Conservation (phyloP, 1,284 basidiomycete species). For the Fistulinella staudtii region DNA sequence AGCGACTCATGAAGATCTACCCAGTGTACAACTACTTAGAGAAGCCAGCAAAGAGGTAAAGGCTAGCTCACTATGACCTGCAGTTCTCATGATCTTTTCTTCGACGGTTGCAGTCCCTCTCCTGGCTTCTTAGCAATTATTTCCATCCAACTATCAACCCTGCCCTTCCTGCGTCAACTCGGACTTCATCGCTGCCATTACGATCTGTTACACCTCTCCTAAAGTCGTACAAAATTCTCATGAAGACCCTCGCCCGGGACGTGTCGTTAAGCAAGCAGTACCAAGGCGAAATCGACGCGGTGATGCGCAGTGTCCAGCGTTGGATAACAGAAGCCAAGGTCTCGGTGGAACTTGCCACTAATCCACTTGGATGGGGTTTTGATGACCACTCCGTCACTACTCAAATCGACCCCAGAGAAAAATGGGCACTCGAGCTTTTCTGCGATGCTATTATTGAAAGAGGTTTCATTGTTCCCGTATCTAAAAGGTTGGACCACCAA, state of each 20-base stretch:
- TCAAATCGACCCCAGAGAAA: constrained; percentile 44
- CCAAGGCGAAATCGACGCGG: constrained; percentile 45
- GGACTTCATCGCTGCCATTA: constrained; percentile 33
- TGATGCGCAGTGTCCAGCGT: constrained; percentile 58
- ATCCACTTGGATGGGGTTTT: constrained; percentile 46
- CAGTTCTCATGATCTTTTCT: constrained; percentile 8
- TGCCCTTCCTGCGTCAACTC: constrained; percentile 34
- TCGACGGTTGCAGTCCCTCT: constrained; percentile 52
- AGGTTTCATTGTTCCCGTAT: constrained; percentile 71
- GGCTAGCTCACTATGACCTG: background rate
- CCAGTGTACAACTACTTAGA: constrained; percentile 76
- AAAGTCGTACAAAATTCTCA: constrained; percentile 63
- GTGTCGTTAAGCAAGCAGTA: constrained; percentile 53
- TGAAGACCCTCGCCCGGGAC: constrained; percentile 60
- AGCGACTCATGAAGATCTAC: constrained; percentile 94
- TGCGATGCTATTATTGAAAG: constrained; percentile 59
- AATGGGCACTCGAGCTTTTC: constrained; percentile 68
- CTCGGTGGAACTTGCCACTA: constrained; percentile 44
- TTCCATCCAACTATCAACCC: constrained; percentile 73
- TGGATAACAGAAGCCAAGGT: constrained; percentile 74
- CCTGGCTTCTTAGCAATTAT: constrained; percentile 79
- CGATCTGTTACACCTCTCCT: constrained; percentile 58
- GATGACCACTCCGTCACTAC: constrained; percentile 31
- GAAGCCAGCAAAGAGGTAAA: constrained; percentile 70
- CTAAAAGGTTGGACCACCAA: constrained; percentile 60